Evolutionary conservation across 768 basidiomycete genomes (phyloP).

Genomic region (Crassisporium funariophilum): DNA sequence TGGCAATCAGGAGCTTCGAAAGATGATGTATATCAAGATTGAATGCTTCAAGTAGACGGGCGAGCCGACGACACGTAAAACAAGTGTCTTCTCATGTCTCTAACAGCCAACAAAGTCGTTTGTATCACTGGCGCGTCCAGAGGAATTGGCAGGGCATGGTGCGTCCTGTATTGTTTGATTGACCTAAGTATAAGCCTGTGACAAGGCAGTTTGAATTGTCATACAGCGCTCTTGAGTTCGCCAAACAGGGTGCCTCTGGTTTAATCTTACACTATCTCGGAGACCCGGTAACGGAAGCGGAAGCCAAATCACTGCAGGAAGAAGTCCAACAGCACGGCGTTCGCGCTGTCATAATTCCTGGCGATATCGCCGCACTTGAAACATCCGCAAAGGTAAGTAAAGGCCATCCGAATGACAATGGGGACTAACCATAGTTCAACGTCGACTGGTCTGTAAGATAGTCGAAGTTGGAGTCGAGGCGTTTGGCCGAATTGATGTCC

Average conservation of each 20-base stretch:
- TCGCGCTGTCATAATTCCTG: constrained; percentile 52
- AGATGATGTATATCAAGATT: too few species aligned
- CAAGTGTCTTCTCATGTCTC: constrained; percentile 32
- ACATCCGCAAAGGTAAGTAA: constrained; percentile 55
- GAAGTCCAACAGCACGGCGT: constrained; percentile 46
- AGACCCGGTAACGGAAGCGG: constrained; percentile 52
- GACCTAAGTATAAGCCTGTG: too few species aligned
- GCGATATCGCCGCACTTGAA: constrained; percentile 62
- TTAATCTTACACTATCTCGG: constrained; percentile 72
- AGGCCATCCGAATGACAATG: not conserved
- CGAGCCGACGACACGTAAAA: constrained; percentile 4
- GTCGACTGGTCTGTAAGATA: too few species aligned
- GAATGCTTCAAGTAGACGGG: too few species aligned
- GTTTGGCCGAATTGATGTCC: constrained; percentile 64
- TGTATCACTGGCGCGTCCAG: constrained; percentile 75
- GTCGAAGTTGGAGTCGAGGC: constrained; percentile 58
- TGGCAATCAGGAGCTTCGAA: too few species aligned
- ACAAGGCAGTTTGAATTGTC: not conserved
- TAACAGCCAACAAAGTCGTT: constrained; percentile 59
- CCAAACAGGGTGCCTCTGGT: constrained; percentile 62
- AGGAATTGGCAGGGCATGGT: constrained; percentile 73
- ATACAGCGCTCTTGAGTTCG: constrained; percentile 57
- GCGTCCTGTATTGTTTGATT: constrained; percentile 12
- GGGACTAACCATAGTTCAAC: too few species aligned
- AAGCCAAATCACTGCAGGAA: constrained; percentile 45